Evolutionary conservation across 169 alveolate species (phyloP).

Genomic region (Cryptosporidium sp.): DNA sequence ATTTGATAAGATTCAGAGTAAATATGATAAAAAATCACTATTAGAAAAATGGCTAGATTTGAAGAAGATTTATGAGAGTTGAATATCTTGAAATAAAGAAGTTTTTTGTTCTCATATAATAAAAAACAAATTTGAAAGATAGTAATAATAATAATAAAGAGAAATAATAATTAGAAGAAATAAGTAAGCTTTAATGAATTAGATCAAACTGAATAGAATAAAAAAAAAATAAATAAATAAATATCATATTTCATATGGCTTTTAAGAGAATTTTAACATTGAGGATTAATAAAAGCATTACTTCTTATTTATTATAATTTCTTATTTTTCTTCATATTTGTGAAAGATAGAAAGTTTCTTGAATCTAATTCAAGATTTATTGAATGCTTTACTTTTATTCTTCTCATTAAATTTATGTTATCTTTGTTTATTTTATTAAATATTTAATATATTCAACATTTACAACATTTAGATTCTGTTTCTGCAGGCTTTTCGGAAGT

Average conservation of each 20-base stretch:
- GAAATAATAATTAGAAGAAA: neutral
- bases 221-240: too few relatives aligned
- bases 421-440: neutral
- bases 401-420: too few relatives aligned
- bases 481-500: neutral
- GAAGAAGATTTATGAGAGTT: constrained; percentile 22
- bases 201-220: too few relatives aligned
- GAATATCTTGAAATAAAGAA: neutral
- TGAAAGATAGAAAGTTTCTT: too few relatives aligned
- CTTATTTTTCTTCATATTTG: too few relatives aligned
- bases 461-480: neutral
- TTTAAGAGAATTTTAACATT: too few relatives aligned
- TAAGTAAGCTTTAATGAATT: neutral
- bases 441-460: neutral
- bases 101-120: neutral
- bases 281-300: too few relatives aligned
- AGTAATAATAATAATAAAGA: neutral
- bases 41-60: constrained; percentile 28
- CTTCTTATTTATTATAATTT: too few relatives aligned
- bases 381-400: neutral
- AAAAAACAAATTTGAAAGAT: neutral
- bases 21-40: neutral
- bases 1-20: constrained; percentile 11
- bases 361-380: neutral
- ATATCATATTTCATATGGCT: too few relatives aligned